These are phyloP conservation scores for Tricholoma sp. DNA, from an alignment of 768 basidiomycete species.

Conservation along the genomic window DNA sequence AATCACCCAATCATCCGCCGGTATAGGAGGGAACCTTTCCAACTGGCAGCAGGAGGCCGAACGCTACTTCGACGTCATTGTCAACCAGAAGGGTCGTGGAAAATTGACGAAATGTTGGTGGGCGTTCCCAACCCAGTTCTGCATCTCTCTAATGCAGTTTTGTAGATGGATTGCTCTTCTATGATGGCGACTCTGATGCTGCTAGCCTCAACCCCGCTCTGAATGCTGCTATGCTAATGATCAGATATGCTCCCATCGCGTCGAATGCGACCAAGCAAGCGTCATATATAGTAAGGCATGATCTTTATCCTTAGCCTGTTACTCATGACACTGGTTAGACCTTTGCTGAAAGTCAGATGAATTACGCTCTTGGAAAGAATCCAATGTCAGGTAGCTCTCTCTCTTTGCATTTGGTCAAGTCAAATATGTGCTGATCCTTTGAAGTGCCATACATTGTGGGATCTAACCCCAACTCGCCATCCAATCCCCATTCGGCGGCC, in stretches of 20 bases:
- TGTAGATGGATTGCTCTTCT: conserved; percentile 76
- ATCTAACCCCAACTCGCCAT: conserved; percentile 82
- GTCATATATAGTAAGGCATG: conserved; percentile 51
- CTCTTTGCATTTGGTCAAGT: neutral
- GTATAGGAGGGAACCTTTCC: conserved; percentile 50
- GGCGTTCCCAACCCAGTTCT: neutral
- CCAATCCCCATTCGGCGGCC: conserved; percentile 87
- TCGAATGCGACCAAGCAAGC: conserved; percentile 51
- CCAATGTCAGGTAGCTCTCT: conserved; percentile 69
- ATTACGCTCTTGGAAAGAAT: conserved; percentile 84
- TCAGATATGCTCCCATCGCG: conserved; percentile 70
- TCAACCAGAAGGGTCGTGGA: conserved; percentile 50
- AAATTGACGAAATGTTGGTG: conserved; percentile 57
- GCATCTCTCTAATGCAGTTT: neutral
- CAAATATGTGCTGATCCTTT: neutral
- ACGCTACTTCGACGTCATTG: conserved; percentile 66
- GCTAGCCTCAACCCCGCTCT: conserved; percentile 83
- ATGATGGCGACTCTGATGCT: conserved; percentile 74
- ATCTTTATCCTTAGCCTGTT: neutral
- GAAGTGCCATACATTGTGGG: conserved; percentile 84
- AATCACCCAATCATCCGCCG: conserved; percentile 52
- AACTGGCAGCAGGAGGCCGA: conserved; percentile 71
- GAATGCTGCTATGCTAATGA: conserved; percentile 80
- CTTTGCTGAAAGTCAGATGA: conserved; percentile 72
- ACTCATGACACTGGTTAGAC: conserved; percentile 31